Evolutionary conservation across 352 stramenopile species (phyloP).

Genomic region (Poterioochromonas sp.): DNA sequence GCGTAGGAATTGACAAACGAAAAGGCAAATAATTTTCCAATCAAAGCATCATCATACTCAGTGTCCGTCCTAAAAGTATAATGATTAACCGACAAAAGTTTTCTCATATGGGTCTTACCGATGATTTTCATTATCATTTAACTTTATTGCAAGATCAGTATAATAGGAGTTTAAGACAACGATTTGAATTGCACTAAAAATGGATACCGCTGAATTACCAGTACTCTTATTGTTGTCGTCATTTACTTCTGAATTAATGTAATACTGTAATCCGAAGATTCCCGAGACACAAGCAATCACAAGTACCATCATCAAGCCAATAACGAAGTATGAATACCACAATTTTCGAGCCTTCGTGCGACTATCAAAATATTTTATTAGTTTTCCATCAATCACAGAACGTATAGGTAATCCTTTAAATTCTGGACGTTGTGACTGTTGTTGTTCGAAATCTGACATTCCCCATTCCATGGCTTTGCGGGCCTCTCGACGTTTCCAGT

Average conservation of each 20-base stretch:
- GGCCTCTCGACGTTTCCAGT: constrained; percentile 63
- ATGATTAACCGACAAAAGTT: not conserved
- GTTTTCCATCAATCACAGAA: constrained; percentile 3
- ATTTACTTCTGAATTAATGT: not conserved
- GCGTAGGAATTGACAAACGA: constrained; percentile 61
- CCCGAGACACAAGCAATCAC: constrained; percentile 18
- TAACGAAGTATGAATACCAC: not conserved
- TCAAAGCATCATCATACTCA: constrained; percentile 70
- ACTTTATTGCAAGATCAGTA: constrained; percentile 52
- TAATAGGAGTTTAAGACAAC: constrained; percentile 41
- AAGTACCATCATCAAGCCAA: constrained; percentile 3
- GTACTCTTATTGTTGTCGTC: no score
- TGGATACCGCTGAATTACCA: not conserved
- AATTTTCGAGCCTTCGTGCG: not conserved
- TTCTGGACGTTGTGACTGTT: constrained; percentile 37
- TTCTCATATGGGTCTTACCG: no score
- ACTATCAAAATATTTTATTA: not conserved
- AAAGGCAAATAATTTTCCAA: constrained; percentile 78
- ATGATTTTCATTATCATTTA: constrained; percentile 74
- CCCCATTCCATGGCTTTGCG: constrained; percentile 5
- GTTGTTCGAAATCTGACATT: constrained; percentile 48
- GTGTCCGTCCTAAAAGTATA: constrained; percentile 59
- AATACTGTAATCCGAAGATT: constrained; percentile 11
- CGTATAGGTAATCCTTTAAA: constrained; percentile 38
- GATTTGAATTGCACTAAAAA: constrained; percentile 37